Conservation (phyloP, 345 rosid genomes). For the Ricinus communis region DNA sequence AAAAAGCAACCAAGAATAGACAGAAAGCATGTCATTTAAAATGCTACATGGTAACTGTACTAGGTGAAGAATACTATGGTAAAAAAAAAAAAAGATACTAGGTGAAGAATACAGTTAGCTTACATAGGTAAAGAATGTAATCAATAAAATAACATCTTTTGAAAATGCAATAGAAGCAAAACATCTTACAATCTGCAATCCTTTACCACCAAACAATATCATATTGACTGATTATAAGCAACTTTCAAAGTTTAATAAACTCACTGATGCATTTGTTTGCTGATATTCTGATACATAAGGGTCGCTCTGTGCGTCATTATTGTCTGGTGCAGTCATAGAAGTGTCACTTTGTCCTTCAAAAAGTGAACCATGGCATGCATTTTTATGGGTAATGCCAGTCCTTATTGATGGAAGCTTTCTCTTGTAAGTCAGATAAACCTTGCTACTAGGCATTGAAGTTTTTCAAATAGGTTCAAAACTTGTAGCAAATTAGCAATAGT, state of each 20-base stretch:
- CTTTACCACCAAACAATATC: not conserved
- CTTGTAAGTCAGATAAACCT: conserved; percentile 41
- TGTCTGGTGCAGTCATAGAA: not conserved
- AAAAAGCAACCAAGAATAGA: not conserved
- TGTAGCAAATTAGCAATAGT: not conserved
- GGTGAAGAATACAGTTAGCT: not conserved
- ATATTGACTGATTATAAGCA: not conserved
- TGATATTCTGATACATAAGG: conserved; percentile 14
- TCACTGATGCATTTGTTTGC: conserved; percentile 26
- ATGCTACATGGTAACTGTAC: not conserved
- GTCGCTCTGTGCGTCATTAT: not conserved
- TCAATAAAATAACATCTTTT: not conserved
- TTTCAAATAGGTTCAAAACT: not conserved
- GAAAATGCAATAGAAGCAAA: not conserved
- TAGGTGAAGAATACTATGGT: not conserved
- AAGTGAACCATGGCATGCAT: conserved; percentile 19
- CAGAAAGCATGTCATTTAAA: not conserved
- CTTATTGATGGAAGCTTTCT: conserved; percentile 33
- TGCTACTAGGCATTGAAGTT: conserved; percentile 34
- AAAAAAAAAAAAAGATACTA: no score
- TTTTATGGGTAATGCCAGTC: conserved; percentile 11
- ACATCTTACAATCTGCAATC: not conserved
- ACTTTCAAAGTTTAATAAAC: conserved; percentile 4
- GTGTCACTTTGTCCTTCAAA: conserved; percentile 14
- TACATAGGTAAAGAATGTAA: not conserved